A percentile compares a stretch with the other conserved stretches of the same genome.
Evolutionary conservation across 306 rosid genomes (phyloP).

Genomic region (Corylus avellana): DNA sequence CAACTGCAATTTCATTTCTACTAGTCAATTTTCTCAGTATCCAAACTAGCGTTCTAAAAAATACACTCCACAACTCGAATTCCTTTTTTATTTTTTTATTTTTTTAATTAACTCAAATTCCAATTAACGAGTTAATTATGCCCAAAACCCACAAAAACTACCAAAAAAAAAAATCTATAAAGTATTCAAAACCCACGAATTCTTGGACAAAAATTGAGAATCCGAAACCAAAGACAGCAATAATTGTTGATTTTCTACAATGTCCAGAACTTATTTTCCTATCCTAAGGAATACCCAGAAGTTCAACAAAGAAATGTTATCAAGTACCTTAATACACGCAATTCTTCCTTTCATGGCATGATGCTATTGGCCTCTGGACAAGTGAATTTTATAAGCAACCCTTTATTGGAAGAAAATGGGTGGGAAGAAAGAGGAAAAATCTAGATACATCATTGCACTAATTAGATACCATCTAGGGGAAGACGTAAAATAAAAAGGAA

Average conservation of each 20-base stretch:
- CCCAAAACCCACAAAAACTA: constrained; percentile 13
- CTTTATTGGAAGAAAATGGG: no score
- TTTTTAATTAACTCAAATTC: neutral
- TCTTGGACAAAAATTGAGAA: constrained; percentile 10
- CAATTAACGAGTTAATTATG: constrained; percentile 29
- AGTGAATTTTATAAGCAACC: no score
- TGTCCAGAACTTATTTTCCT: constrained; percentile 27
- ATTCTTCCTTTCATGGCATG: no score
- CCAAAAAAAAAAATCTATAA: constrained; percentile 18
- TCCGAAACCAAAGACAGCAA: constrained; percentile 9
- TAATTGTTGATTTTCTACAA: constrained; percentile 1
- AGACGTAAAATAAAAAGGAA: no score
- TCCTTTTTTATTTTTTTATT: neutral
- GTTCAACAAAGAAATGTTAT: neutral
- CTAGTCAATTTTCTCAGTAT: constrained; percentile 23
- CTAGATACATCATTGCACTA: no score
- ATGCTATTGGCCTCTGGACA: no score
- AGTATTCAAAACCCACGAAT: constrained; percentile 17
- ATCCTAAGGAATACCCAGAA: constrained; percentile 20
- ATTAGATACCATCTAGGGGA: no score
- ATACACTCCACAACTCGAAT: constrained; percentile 20
- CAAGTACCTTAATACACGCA: constrained; percentile 34
- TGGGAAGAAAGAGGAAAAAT: no score
- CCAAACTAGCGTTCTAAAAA: constrained; percentile 15
- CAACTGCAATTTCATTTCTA: constrained; percentile 12